Evolutionary conservation across 164 flowering plant genomes (phyloP).

Genomic region (Akebia trifoliata): DNA sequence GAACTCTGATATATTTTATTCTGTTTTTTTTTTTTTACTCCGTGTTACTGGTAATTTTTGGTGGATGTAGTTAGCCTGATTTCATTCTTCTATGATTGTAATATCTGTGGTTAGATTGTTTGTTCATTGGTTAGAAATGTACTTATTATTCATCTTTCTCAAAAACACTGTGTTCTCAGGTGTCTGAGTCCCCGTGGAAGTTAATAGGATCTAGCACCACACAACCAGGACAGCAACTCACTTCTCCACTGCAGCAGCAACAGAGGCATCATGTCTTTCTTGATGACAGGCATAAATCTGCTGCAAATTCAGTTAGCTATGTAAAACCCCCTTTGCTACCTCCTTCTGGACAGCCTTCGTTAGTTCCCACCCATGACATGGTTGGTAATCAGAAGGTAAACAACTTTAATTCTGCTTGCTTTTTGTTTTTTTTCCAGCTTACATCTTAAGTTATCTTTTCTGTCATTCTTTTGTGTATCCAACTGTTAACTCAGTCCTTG

Average conservation of each 20-base stretch:
- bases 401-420: background rate
- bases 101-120: background rate
- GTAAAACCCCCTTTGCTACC: slow-evolving; percentile 45
- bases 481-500: slow-evolving; percentile 19
- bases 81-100: background rate
- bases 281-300: slow-evolving; percentile 57
- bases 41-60: too few relatives aligned
- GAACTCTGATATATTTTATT: too few relatives aligned
- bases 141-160: background rate
- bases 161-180: slow-evolving; percentile 16
- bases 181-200: slow-evolving; percentile 42
- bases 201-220: slow-evolving; percentile 31
- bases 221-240: slow-evolving; percentile 46
- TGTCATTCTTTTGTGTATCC: too few relatives aligned
- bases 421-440: background rate
- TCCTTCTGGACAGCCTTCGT: slow-evolving; percentile 46
- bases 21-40: too few relatives aligned
- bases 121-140: background rate
- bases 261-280: slow-evolving; percentile 48
- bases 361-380: slow-evolving; percentile 32
- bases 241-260: slow-evolving; percentile 56
- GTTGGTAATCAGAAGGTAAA: slow-evolving; percentile 53
- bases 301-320: slow-evolving; percentile 32
- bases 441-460: too few relatives aligned
- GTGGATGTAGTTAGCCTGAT: too few relatives aligned